Evolutionary conservation across 2,329 filamentous ascomycete genomes (phyloP), one percentile per base, ranked within the genome.

Genomic region (Lasiodiplodia citricola): DNA sequence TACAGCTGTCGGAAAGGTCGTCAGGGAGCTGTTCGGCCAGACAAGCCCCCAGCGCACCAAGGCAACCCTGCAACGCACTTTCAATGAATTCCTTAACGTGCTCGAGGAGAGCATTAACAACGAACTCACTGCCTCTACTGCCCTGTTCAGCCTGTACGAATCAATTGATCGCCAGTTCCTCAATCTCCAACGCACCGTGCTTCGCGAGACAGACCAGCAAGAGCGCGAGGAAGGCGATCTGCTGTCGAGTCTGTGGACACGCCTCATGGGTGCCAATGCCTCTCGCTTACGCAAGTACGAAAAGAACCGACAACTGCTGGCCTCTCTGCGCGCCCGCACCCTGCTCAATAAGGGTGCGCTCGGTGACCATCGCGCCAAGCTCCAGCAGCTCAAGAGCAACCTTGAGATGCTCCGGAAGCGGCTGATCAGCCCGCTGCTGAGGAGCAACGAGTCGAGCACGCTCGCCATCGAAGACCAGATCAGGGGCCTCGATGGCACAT

Each of bases 141-240:
- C 89, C 1, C 88, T 97, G 16, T 97, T 97, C 79, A 88, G 88
- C 3, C 89, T 97, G n/a, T 97, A 97, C 79, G 94, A 97, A 78
- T 88, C 90, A 69, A 94, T 97, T 73, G 95, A 98, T 81, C 88
- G 90, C 66, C 93, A 97, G 78, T 97, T 97, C 80, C 87, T 94
- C 70, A 96, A 96, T 78, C 86, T 97, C 0, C 93, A 93, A 71
- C 91, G 94, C 70, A 92, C 90, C 5, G 94, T 97, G 11, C 91
- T 92, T 67, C 92, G 93, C 74, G 94, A 97, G 81, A 89, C 91
- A 23, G 90, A 92, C 71, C 87, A 88, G 6, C 93, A 97, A 77
- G 93, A 97, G 71, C 90, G 91, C 52, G 85, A 90, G 37, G 92
- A 96, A 77, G 90, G 89, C 70, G 93, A 97, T 75, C 87, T 96